Base-by-base conservation (phyloP, 2,329 filamentous ascomycete genomes). In the Xylaria sp. region DNA sequence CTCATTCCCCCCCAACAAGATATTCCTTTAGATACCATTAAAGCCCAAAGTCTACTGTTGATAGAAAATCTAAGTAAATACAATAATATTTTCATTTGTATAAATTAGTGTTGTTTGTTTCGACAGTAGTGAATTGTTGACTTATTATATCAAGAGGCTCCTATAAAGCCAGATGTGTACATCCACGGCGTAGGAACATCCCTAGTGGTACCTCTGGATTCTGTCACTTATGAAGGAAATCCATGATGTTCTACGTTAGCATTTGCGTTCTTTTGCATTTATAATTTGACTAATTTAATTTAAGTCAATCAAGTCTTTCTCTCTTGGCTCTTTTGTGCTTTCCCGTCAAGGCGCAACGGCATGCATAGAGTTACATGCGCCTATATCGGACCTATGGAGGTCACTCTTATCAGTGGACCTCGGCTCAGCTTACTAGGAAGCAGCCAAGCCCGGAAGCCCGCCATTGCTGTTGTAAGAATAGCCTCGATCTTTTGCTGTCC, bases 351-450 rank as follows among this genome's bases (percentile, higher is more conserved):
- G 10, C 8, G 34, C 34, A 37, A 37, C 34, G 10, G 10, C 34
- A 37, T 37, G 34, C 34, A 9, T 37, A 37, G 7, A 37, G 34
- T 8, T 37, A 37, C 10, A 37, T 37, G 34, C 10, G 10, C 34
- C 34, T 37, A 37, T 37, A 37, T 37, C 34, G 34, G 34, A 37
- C 39, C 15, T 41, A 41, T 13, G 39, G 12, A 46, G 28, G 13
- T 55, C 18, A 37, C 28, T 34, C 25, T 58, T 46, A 15, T 58
- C 56, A n/a, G 39, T 28, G 15, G 13, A 46, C 56, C 56, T 58
- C 56, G 56, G 56, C 56, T 58, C 56, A n/a, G 55, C 55, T 58
- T n/a, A 54, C 51, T 37, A 37, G 34, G 10, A 9, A 37, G 34
- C 3, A 46, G 56, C 56, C 39, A 58, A 46, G 56, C 15, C 39